Base-by-base conservation (phyloP, 805 yeast genomes). In the Hanseniaspora nectarophila region DNA sequence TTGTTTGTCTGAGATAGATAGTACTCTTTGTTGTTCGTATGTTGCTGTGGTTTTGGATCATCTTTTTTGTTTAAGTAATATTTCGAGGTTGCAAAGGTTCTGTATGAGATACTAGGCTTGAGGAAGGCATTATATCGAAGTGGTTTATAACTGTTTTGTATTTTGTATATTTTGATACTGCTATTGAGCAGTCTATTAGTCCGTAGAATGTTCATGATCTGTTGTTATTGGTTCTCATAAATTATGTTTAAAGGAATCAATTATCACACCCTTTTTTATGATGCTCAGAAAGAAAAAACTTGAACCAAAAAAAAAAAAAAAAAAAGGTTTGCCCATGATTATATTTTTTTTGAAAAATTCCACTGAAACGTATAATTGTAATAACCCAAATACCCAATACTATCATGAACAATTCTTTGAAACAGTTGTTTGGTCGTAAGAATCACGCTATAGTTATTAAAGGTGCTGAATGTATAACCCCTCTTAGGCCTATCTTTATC, bases 1-100 rank as follows among this genome's bases (percentile, higher is more conserved):
- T 72, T 67, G 5, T 69, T 68, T 0, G 78, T 71, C 7, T 68
- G 68, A 3, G 71, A 68, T n/a, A 77, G 62, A 44, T 71, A 67
- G 39, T 70, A 69, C 43, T 72, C 76, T 43, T 65, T 59, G 16
- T 69, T 66, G 56, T 45, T 58, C 12, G 6, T 18, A n/a, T 26
- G 35, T 43, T 43, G n/a, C 7, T 12, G n/a, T 16, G 26, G 7
- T 9, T 45, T 21, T 4, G 28, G 20, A 2, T 28, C 24, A 9
- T 29, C 32, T 21, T 37, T 32, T 21, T 46, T 46, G 4, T 13
- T 29, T 2, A 38, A 29, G 13, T 7, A 15, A 6, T 21, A n/a
- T 15, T 7, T 40, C 13, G 43, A 4, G 29, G 29, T 40, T 40
- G 20, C 15, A 9, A 40, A 40, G 10, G 32, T 24, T n/a, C 43